A percentile compares a stretch with the other conserved stretches of the same genome.
phyloP scores from a whole-genome alignment of 2,329 filamentous ascomycete genomes.

The Arthrobotrys iridis region DNA sequence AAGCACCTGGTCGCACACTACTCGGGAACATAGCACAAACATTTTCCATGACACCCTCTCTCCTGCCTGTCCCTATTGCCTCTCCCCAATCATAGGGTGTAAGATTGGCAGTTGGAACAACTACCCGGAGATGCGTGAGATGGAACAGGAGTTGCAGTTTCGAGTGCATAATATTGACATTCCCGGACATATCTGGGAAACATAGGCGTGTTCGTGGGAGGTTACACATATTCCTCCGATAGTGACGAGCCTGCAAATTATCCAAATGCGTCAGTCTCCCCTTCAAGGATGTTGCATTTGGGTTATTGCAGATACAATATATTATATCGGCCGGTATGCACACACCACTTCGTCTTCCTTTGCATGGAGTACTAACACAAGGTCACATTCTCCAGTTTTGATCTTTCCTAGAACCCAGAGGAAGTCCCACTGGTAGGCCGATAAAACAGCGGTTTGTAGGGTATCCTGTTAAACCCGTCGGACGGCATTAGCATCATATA shows the following conservation, averaged over 20 bases:
- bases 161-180: slow-evolving; percentile 84
- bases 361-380: slow-evolving; percentile 70
- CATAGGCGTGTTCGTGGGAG: slow-evolving; percentile 72
- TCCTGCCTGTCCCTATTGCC: slow-evolving; percentile 59
- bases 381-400: slow-evolving; percentile 66
- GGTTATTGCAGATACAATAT: slow-evolving; percentile 13
- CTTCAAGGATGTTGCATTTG: slow-evolving; percentile 24
- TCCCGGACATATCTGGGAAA: slow-evolving; percentile 81
- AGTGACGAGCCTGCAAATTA: slow-evolving; percentile 60
- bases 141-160: slow-evolving; percentile 93
- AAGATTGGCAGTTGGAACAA: slow-evolving; percentile 87
- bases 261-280: slow-evolving; percentile 48
- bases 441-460: slow-evolving; percentile 80
- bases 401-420: slow-evolving; percentile 81
- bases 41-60: slow-evolving; percentile 80
- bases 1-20: slow-evolving; percentile 35
- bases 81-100: slow-evolving; percentile 91
- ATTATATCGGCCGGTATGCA: slow-evolving; percentile 15
- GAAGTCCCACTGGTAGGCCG: slow-evolving; percentile 86
- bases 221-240: slow-evolving; percentile 61
- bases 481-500: slow-evolving; percentile 14
- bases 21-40: slow-evolving; percentile 62
- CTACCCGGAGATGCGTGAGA: slow-evolving; percentile 76
- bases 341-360: slow-evolving; percentile 65
- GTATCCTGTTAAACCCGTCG: slow-evolving; percentile 62